These are phyloP conservation scores for Pochonia chlamydosporia DNA, from an alignment of 2,329 filamentous ascomycete genomes.

Conservation along the genomic window DNA sequence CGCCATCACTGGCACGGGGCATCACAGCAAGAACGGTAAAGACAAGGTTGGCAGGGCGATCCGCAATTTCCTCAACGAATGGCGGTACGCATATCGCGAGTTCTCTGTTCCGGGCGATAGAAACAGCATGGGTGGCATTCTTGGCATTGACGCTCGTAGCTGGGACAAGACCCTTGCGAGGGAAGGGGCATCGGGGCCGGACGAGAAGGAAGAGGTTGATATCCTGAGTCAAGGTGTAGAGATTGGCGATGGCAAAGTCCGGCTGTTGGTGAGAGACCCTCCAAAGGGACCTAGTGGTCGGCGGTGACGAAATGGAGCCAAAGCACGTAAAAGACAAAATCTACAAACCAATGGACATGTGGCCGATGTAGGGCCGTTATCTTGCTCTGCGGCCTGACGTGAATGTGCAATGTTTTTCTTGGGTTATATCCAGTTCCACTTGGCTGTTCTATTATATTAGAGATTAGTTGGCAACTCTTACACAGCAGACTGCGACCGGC, in stretches of 20 bases:
- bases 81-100: slow-evolving; percentile 92
- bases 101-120: slow-evolving; percentile 95
- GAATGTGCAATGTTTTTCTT: too few species aligned
- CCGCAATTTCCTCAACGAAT: slow-evolving; percentile 85
- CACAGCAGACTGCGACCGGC: too few species aligned
- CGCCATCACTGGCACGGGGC: slow-evolving; percentile 92
- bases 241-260: slow-evolving; percentile 50
- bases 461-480: too few species aligned
- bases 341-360: slow-evolving; percentile 17
- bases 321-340: slow-evolving; percentile 15
- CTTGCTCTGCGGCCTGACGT: too few species aligned
- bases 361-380: neutral
- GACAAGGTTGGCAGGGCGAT: slow-evolving; percentile 97
- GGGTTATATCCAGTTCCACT: too few species aligned
- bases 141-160: slow-evolving; percentile 62
- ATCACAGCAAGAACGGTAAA: slow-evolving; percentile 97
- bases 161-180: slow-evolving; percentile 57
- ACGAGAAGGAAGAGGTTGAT: slow-evolving; percentile 42
- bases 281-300: slow-evolving; percentile 50
- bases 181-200: slow-evolving; percentile 31
- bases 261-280: slow-evolving; percentile 56
- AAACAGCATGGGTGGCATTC: slow-evolving; percentile 70
- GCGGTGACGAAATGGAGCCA: slow-evolving; percentile 26
- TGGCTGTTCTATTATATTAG: too few species aligned
- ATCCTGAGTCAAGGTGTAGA: slow-evolving; percentile 51